Percentiles rank a stretch among this genome's conserved stretches.
Evolutionary conservation across 2,329 filamentous ascomycete species (phyloP).

Genomic region (Colletotrichum destructivum): DNA sequence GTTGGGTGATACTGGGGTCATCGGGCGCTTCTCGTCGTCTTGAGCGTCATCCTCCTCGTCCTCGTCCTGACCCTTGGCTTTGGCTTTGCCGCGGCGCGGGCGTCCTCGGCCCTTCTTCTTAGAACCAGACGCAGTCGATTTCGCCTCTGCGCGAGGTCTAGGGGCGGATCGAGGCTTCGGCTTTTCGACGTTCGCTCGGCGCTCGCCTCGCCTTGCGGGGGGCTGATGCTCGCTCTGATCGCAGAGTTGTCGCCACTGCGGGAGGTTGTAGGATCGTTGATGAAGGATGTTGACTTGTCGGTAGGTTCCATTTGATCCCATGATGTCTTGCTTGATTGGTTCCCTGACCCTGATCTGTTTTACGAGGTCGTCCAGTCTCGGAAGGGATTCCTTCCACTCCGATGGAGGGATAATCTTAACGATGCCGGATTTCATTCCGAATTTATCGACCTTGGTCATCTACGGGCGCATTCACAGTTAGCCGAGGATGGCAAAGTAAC

Average conservation of each 20-base stretch:
- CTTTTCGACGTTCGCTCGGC: constrained; percentile 74
- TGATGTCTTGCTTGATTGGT: constrained; percentile 98
- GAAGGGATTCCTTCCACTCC: constrained; percentile 91
- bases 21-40: constrained; percentile 42
- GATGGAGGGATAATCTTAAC: constrained; percentile 94
- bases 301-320: constrained; percentile 94
- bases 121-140: constrained; percentile 50
- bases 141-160: constrained; percentile 47
- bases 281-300: constrained; percentile 98
- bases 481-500: constrained; percentile 39
- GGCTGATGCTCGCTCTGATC: constrained; percentile 97
- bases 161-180: constrained; percentile 59
- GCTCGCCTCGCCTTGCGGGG: constrained; percentile 88
- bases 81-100: constrained; percentile 55
- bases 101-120: constrained; percentile 60
- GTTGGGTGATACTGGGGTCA: constrained; percentile 48
- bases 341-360: constrained; percentile 96
- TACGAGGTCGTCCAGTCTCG: constrained; percentile 84
- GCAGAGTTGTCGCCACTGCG: constrained; percentile 94
- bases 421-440: constrained; percentile 98
- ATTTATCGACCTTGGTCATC: constrained; percentile 88
- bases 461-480: constrained; percentile 53
- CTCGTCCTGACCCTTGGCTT: constrained; percentile 54
- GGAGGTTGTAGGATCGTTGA: constrained; percentile 94
- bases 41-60: constrained; percentile 55